Base-by-base conservation (phyloP, 1,284 basidiomycete genomes). In the Moniliella sp. region DNA sequence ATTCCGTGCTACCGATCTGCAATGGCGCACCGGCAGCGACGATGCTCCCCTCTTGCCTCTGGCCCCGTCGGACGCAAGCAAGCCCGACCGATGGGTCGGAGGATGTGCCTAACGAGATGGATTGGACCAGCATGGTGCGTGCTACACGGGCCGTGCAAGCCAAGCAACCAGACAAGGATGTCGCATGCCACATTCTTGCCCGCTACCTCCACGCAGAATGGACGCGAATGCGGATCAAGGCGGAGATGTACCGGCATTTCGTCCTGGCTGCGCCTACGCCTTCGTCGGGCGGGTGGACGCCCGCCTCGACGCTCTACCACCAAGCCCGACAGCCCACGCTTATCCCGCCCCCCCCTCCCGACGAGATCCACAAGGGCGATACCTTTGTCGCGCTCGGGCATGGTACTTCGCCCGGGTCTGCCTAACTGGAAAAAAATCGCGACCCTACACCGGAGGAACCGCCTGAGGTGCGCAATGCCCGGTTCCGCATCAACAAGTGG, bases 21-120 rank as follows among this genome's bases (percentile, higher is more conserved):
- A 67, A 34, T 97, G 88, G 88, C 70, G 73, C 18, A 72, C 70
- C 2, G 74, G 75, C 8, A 14, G 58, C 33, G 67, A 61, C 44
- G 65, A 65, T 35, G 62, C 62, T 0, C 42, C 50, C 0, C 34
- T 56, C n/a, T 4, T 19, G 12, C 21, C 21, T 33, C 32, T 3
- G 11, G 28, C 1, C 7, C 12, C 1, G 21, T 23, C 21, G 21
- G 21, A 23, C 21, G 21, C 7, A n/a, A n/a, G n/a, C n/a, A n/a
- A n/a, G 13, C 11, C 7, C 7, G 16, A 10, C 15, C 8, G 10
- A 18, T 30, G 16, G 10, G n/a, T 7, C 8, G 8, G n/a, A 7
- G 21, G 37, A 42, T 5, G 27, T 36, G n/a, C n/a, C 13, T n/a
- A n/a, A 2, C 2, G 31, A 36, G 23, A 21, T 26, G 17, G 21